phyloP scores from a whole-genome alignment of 129 eudicot genomes.

The Flaveria sonorensis region DNA sequence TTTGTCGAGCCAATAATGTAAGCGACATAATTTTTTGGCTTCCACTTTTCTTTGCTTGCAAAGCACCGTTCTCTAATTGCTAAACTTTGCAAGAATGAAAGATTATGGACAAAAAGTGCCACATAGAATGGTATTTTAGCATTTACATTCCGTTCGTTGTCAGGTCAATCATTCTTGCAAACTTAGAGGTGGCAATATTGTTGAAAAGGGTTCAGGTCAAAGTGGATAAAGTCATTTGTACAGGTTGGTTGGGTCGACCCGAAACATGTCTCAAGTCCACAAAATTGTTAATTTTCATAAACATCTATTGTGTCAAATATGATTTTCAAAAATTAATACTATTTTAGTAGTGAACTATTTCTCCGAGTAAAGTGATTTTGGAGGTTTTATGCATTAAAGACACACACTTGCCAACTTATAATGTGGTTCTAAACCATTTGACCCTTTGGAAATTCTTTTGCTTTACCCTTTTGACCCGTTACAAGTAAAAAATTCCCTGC shows the following conservation, averaged over 20 bases:
- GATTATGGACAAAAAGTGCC: conserved; percentile 8
- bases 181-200: conserved; percentile 11
- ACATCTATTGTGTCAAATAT: not conserved
- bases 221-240: not conserved
- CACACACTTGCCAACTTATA: not conserved
- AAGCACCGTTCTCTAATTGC: not conserved
- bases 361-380: not conserved
- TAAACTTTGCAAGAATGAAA: conserved; percentile 8
- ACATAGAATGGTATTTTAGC: not conserved
- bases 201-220: not conserved
- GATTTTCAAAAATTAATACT: not conserved
- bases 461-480: not conserved
- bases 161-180: not conserved
- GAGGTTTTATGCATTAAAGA: not conserved
- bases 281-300: not conserved
- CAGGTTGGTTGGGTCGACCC: not conserved
- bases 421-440: not conserved
- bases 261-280: not conserved
- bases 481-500: not conserved
- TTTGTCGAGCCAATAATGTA: conserved; percentile 73
- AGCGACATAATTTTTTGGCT: not conserved
- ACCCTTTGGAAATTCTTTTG: not conserved
- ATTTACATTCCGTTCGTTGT: not conserved
- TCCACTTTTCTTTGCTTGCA: not conserved
- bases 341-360: not conserved